A percentile compares a stretch with the other conserved stretches of the same genome.
Conservation (phyloP, 768 basidiomycete genomes). For the Lepiota brunneoincarnata region DNA sequence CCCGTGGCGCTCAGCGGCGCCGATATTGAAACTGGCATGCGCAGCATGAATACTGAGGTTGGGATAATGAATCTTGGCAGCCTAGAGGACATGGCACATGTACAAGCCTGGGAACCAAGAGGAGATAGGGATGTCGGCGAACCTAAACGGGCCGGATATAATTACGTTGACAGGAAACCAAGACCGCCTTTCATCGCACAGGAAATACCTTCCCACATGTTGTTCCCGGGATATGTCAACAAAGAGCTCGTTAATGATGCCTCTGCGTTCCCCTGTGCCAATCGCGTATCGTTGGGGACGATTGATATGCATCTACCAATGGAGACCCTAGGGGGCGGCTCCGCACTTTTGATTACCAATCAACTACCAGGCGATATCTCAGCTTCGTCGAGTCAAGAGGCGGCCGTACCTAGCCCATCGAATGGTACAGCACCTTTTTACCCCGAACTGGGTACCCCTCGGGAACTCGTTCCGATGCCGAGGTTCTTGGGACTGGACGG, state of each 20-base stretch:
- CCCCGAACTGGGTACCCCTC: constrained; percentile 21
- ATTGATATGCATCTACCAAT: constrained; percentile 5
- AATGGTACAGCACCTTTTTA: constrained; percentile 20
- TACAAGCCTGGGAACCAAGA: constrained; percentile 32
- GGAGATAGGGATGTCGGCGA: constrained; percentile 43
- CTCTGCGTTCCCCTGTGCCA: background rate
- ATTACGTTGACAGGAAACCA: constrained; percentile 20
- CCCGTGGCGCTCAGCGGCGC: constrained; percentile 20
- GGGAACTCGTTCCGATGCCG: constrained; percentile 22
- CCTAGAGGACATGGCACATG: constrained; percentile 22
- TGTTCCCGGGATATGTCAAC: constrained; percentile 19
- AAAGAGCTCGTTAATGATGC: background rate
- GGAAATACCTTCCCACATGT: constrained; percentile 19
- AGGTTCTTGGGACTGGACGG: constrained; percentile 30
- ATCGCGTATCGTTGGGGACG: constrained; percentile 4
- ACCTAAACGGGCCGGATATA: constrained; percentile 32
- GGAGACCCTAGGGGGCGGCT: constrained; percentile 3
- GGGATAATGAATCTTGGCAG: constrained; percentile 22
- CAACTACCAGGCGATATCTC: constrained; percentile 7
- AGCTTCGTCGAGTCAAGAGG: constrained; percentile 5
- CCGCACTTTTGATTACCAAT: constrained; percentile 6
- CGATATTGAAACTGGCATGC: constrained; percentile 18
- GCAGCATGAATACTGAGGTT: constrained; percentile 12
- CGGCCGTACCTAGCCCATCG: constrained; percentile 1
- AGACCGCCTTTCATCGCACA: constrained; percentile 17